Base-by-base conservation (phyloP, 345 rosid genomes). In the Eucalyptus polyanthemos region DNA sequence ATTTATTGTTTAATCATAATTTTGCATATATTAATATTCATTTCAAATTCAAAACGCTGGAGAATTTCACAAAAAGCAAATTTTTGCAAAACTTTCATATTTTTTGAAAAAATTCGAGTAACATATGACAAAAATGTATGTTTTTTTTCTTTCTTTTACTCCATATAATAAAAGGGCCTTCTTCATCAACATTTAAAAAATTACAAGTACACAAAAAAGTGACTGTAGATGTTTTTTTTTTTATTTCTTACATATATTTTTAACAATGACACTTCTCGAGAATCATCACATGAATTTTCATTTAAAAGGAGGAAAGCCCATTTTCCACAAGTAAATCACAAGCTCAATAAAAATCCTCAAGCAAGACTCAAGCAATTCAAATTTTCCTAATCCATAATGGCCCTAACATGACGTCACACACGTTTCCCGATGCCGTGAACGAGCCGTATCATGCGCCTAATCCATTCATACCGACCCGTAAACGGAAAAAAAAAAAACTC, bases 251-350 rank as follows among this genome's bases (percentile, higher is more conserved):
- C 16, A 29, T 29, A 62, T 7, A 0, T 65, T n/a, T n/a, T 15
- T 44, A 44, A 44, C 45, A 44, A 44, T 1, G 45, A 44, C 1
- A 7, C 9, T 44, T 44, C 1, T 1, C 45, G 1, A 44, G 45
- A 1, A 44, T 44, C 0, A 44, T 44, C 45, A 44, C 9, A 34
- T 34, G 1, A 72, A 9, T 1, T 72, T 72, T 10, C 8, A 0
- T 8, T 19, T 11, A 72, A 34, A 72, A 17, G 8, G 44, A 37
- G 81, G 12, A 72, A 11, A 37, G 25, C 81, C 25, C 8, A 10
- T 37, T 72, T 72, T 37, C 8, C 6, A 69, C 22, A 0, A 9
- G 22, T 2, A 31, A 67, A 67, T 31, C 80, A 9, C 3, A 0
- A 0, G 80, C 6, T 67, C 21, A 2, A 16, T 19, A 3, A 19